Percentiles rank a stretch among this genome's conserved stretches.
Evolutionary conservation across 208 protist species (phyloP).

Genomic region (Wallacemonas sp.): DNA sequence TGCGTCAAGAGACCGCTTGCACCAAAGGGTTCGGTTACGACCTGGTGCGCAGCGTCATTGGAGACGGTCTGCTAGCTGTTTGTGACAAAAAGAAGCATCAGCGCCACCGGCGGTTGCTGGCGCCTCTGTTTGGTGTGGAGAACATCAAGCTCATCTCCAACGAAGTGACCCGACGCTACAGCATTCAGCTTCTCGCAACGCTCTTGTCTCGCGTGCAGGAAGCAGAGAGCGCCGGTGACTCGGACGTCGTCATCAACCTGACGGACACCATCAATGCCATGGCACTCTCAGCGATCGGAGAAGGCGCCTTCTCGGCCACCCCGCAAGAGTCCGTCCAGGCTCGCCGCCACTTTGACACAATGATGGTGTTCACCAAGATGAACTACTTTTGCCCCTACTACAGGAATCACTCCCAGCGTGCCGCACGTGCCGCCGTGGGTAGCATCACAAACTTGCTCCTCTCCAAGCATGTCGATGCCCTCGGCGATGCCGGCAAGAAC

Average conservation of each 20-base stretch:
- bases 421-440: slow-evolving; percentile 30
- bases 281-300: slow-evolving; percentile 46
- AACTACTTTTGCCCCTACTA: slow-evolving; percentile 66
- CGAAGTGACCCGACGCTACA: slow-evolving; percentile 42
- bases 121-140: slow-evolving; percentile 34
- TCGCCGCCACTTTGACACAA: slow-evolving; percentile 37
- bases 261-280: slow-evolving; percentile 45
- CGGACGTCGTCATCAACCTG: slow-evolving; percentile 34
- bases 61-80: slow-evolving; percentile 43
- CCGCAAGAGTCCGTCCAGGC: slow-evolving; percentile 33
- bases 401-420: slow-evolving; percentile 32
- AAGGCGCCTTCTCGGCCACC: slow-evolving; percentile 49
- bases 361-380: slow-evolving; percentile 41
- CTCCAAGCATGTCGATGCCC: slow-evolving; percentile 25
- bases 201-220: slow-evolving; percentile 19
- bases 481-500: slow-evolving; percentile 1
- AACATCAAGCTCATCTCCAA: slow-evolving; percentile 51
- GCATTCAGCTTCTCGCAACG: slow-evolving; percentile 34
- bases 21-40: slow-evolving; percentile 48
- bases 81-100: slow-evolving; percentile 45
- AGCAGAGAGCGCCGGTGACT: slow-evolving; percentile 24
- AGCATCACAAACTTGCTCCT: slow-evolving; percentile 31
- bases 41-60: slow-evolving; percentile 53
- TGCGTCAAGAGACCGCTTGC: slow-evolving; percentile 40
- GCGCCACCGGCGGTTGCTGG: slow-evolving; percentile 41